These are phyloP conservation scores for Peronospora belbahrii DNA, from an alignment of 352 stramenopile genomes.

Conservation along the genomic window DNA sequence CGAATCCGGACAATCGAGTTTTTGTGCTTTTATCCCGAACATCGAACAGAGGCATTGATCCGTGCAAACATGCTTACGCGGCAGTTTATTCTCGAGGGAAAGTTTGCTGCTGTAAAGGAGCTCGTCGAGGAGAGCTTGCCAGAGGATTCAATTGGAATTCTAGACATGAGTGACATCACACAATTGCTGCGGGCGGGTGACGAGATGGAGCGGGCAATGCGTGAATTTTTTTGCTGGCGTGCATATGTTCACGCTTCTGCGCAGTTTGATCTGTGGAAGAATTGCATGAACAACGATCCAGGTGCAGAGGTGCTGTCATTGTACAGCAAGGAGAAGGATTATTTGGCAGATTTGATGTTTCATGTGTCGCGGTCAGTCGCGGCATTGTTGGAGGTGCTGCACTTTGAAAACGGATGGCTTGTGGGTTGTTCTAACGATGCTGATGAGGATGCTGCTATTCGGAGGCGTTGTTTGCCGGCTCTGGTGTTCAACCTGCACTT, in stretches of 20 bases:
- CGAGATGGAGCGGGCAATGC: slow-evolving; percentile 49
- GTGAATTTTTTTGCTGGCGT: slow-evolving; percentile 67
- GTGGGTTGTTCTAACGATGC: slow-evolving; percentile 37
- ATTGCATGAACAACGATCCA: slow-evolving; percentile 35
- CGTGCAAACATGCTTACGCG: slow-evolving; percentile 54
- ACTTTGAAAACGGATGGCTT: slow-evolving; percentile 79
- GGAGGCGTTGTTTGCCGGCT: slow-evolving; percentile 51
- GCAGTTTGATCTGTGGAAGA: slow-evolving; percentile 68
- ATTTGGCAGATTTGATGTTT: slow-evolving; percentile 69
- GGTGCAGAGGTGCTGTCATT: slow-evolving; percentile 22
- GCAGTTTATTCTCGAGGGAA: slow-evolving; percentile 66
- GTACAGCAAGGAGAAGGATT: slow-evolving; percentile 76
- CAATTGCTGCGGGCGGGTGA: slow-evolving; percentile 35
- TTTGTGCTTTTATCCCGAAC: slow-evolving; percentile 65
- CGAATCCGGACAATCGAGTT: slow-evolving; percentile 64
- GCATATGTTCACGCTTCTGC: slow-evolving; percentile 54
- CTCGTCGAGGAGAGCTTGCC: slow-evolving; percentile 52
- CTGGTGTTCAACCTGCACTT: slow-evolving; percentile 71
- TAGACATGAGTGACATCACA: slow-evolving; percentile 42
- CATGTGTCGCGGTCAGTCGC: slow-evolving; percentile 46
- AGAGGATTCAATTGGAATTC: slow-evolving; percentile 57
- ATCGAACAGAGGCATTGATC: slow-evolving; percentile 51
- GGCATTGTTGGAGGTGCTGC: slow-evolving; percentile 56
- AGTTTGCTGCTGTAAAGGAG: slow-evolving; percentile 51
- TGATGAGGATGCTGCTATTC: slow-evolving; percentile 36